Evolutionary conservation across 2,329 filamentous ascomycete species (phyloP), one percentile per base, ranked within the genome.

Genomic region (Fusarium citri): DNA sequence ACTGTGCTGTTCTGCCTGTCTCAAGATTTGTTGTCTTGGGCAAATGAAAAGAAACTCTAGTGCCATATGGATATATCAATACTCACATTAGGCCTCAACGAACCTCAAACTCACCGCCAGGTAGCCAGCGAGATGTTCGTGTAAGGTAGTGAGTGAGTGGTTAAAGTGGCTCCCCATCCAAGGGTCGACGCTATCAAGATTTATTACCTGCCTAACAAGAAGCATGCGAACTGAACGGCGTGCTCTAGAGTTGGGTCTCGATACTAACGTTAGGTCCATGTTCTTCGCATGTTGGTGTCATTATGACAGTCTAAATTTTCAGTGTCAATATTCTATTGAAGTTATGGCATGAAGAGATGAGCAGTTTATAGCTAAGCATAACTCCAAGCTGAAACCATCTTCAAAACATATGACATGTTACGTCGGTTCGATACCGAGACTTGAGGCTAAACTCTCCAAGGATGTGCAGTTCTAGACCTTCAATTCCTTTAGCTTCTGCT

Each of bases 71-170:
- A 30, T 30, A n/a, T n/a, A 41, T 53, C n/a, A 25, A 41, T 23
- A 42, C 43, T 54, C 30, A 30, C 26, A 46, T 66, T 40, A 51
- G 67, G 67, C 55, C 59, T 70, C 63, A 71, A 71, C 58, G 57
- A 61, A 46, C 18, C n/a, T 69, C 53, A 64, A 45, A 66, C 71
- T 69, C 72, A 74, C 72, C 72, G 72, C 69, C 34, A 37, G 34
- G 34, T 59, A 64, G 48, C 60, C 62, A 58, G 22, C 46, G 41
- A 63, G 26, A 48, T 41, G 50, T n/a, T 10, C 41, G 49, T 49
- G 30, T 18, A n/a, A n/a, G n/a, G n/a, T n/a, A 25, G 57, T 25
- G 34, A 48, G 54, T 47, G 49, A 43, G 41, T 43, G 41, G 49
- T 43, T 60, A 34, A 56, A 61, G 59, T 68, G 59, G 59, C 46